phyloP scores from a whole-genome alignment of 352 stramenopile species.

The Pythium oligandrum region DNA sequence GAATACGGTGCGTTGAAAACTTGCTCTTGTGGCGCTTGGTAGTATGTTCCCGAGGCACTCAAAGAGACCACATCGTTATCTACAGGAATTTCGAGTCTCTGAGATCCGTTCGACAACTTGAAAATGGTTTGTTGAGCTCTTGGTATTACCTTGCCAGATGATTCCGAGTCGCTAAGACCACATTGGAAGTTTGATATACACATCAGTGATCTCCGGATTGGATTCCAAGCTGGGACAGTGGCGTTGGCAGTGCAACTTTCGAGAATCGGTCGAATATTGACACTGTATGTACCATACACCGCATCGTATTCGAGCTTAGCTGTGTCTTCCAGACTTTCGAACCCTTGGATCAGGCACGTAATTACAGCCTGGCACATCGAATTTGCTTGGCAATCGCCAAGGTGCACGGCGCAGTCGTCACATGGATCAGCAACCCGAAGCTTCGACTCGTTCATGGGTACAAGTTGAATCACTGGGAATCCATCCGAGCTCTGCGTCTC shows the following conservation, averaged over 20 bases:
- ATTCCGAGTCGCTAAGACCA: neutral
- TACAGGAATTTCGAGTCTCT: slow-evolving; percentile 5
- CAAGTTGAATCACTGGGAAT: slow-evolving; percentile 5
- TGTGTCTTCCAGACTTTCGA: neutral
- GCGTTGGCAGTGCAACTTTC: slow-evolving; percentile 5
- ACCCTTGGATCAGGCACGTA: slow-evolving; percentile 5
- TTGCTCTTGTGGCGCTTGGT: neutral
- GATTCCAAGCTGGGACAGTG: slow-evolving; percentile 5
- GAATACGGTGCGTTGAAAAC: slow-evolving; percentile 9
- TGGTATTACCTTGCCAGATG: too few species aligned
- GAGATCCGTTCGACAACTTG: slow-evolving; percentile 5
- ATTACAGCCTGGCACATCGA: slow-evolving; percentile 5
- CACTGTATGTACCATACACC: slow-evolving; percentile 5
- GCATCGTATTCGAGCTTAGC: neutral
- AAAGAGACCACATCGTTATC: neutral
- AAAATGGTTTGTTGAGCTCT: slow-evolving; percentile 4
- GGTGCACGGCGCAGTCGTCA: slow-evolving; percentile 4
- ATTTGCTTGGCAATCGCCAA: slow-evolving; percentile 6
- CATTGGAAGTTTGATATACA: slow-evolving; percentile 5
- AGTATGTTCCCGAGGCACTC: neutral
- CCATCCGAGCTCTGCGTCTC: neutral
- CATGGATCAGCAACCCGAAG: slow-evolving; percentile 1
- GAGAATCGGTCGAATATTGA: slow-evolving; percentile 7
- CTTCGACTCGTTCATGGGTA: slow-evolving; percentile 2
- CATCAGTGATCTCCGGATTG: slow-evolving; percentile 9